phyloP scores from a whole-genome alignment of 2,329 filamentous ascomycete species.

The Whalleya microplaca region DNA sequence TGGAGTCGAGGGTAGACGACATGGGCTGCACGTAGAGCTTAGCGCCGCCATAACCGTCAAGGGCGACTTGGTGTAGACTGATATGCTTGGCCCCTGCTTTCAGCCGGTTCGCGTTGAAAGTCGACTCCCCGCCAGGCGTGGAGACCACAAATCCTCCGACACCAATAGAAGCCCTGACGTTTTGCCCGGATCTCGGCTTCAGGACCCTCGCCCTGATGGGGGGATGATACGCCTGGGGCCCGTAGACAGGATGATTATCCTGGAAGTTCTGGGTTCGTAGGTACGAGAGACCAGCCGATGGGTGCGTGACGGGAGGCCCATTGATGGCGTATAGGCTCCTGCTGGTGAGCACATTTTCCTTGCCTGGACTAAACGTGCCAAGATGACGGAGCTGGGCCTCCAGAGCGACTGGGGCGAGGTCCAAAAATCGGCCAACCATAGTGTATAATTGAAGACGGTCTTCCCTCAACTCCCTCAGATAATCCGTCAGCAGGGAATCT shows the following conservation, averaged over 20 bases:
- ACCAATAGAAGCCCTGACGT: slow-evolving; percentile 49
- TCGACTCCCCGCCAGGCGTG: slow-evolving; percentile 46
- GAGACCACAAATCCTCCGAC: slow-evolving; percentile 58
- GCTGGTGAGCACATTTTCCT: slow-evolving; percentile 29
- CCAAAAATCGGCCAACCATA: slow-evolving; percentile 63
- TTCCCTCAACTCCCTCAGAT: slow-evolving; percentile 56
- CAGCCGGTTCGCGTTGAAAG: slow-evolving; percentile 40
- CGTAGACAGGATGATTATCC: slow-evolving; percentile 65
- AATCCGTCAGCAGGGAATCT: slow-evolving; percentile 54
- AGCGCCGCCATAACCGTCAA: slow-evolving; percentile 52
- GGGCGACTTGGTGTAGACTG: slow-evolving; percentile 50
- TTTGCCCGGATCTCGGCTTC: slow-evolving; percentile 38
- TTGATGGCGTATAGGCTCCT: slow-evolving; percentile 52
- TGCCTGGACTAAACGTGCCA: slow-evolving; percentile 27
- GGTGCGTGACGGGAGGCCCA: slow-evolving; percentile 64
- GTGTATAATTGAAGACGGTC: slow-evolving; percentile 56
- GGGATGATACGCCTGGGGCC: slow-evolving; percentile 55
- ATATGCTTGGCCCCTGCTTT: slow-evolving; percentile 13
- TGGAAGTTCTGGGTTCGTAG: slow-evolving; percentile 58
- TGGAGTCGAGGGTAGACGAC: slow-evolving; percentile 55
- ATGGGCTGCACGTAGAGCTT: slow-evolving; percentile 58
- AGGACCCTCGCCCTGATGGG: slow-evolving; percentile 58
- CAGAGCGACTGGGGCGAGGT: slow-evolving; percentile 56
- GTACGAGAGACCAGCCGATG: slow-evolving; percentile 66
- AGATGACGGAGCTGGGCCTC: slow-evolving; percentile 36